Base-by-base conservation (phyloP, 192 early-diverging fungal genomes). In the Chytriomyces confervae region DNA sequence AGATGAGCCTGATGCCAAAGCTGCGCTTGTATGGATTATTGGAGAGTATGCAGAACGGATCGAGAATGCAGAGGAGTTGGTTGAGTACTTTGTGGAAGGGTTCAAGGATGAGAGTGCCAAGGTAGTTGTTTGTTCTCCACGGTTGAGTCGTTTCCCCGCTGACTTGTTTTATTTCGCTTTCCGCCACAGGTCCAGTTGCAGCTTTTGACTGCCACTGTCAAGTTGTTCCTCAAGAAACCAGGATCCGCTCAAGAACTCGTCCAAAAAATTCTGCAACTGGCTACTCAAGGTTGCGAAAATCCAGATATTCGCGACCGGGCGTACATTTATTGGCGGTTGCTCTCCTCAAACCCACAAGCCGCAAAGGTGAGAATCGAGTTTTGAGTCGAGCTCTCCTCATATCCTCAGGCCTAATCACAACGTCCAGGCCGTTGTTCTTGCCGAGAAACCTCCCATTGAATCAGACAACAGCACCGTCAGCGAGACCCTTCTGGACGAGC, bases 11-110 rank as follows among this genome's bases (percentile, higher is more conserved):
- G 98, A 99, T 81, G 97, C 98, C 44, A 97, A 96, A 80, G 93
- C 95, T 3, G 94, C 95, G n/a, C 94, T 98, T 93, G 95, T 99
- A 66, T 99, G 98, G 98, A 98, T 99, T 68, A 93, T 99, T 81
- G 98, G 98, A 1, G 95, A 99, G 84, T 98, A 99, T 80, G 93
- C 97, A 7, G 96, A 97, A 79, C 85, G 96, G 45, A 99, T 99
- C 77, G 97, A 97, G 61, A 98, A 98, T 83, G 93, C 98, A 5
- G 92, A 96, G 83, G 94, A 93, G 67, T 82, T 98, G 23, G 84
- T 99, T 50, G 92, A 90, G 9, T 89, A 87, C 65, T 99, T 98
- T 82, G 78, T 98, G 44, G 95, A 95, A 57, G 91, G 88, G 5
- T 96, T 98, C 75, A 83, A 94, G 80, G 95, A 97, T 24, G 97